These are phyloP conservation scores for Aspergillus heteromorphus DNA, from an alignment of 495 filamentous ascomycete genomes.

Conservation along the genomic window DNA sequence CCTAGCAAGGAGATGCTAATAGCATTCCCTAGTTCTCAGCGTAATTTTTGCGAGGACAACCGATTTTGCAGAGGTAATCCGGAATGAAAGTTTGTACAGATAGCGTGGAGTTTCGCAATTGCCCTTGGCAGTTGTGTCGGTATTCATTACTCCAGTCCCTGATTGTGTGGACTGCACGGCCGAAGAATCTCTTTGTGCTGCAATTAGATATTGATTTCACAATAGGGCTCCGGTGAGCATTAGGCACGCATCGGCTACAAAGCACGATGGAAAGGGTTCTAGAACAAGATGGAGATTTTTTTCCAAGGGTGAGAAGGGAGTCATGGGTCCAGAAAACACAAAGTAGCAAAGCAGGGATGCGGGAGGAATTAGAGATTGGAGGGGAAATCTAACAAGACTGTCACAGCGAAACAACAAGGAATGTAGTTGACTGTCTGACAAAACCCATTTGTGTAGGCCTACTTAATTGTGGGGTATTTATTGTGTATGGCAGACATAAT, in stretches of 20 bases:
- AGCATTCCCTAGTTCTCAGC: background rate
- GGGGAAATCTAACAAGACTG: background rate
- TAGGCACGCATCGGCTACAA: background rate
- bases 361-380: background rate
- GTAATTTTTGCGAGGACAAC: background rate
- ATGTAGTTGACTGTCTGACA: conserved; percentile 5
- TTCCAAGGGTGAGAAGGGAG: background rate
- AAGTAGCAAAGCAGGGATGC: background rate
- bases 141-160: background rate
- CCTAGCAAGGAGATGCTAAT: background rate
- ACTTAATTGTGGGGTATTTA: conserved; percentile 1
- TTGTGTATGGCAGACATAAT: conserved; percentile 8
- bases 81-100: background rate
- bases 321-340: background rate
- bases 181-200: background rate
- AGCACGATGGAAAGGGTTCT: background rate
- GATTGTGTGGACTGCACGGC: background rate
- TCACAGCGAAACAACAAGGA: background rate
- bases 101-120: background rate
- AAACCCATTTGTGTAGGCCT: conserved; percentile 7
- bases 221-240: background rate
- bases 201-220: background rate
- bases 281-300: no score
- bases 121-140: background rate
- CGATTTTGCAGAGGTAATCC: no score